phyloP scores from a whole-genome alignment of 2,329 filamentous ascomycete species.

The Aspergillus carbonarius region DNA sequence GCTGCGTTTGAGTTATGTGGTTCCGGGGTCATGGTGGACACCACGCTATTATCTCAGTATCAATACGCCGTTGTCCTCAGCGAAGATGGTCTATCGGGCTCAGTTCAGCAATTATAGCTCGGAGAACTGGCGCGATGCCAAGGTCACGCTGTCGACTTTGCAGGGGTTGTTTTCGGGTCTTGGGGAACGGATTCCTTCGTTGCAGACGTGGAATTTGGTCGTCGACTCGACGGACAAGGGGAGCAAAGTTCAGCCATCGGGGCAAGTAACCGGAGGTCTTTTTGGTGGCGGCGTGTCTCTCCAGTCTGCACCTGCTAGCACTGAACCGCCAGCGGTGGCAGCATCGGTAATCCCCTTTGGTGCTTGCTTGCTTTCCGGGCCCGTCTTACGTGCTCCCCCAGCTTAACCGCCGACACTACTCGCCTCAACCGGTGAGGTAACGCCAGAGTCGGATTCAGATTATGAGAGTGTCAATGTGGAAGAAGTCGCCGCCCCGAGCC shows the following conservation, averaged over 20 bases:
- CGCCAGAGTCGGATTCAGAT: neutral
- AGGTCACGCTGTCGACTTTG: slow-evolving; percentile 62
- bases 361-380: no score
- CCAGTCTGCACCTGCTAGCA: no score
- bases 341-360: no score
- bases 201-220: slow-evolving; percentile 59
- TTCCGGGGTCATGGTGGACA: slow-evolving; percentile 58
- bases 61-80: slow-evolving; percentile 56
- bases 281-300: no score
- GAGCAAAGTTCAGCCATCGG: slow-evolving; percentile 14
- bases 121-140: slow-evolving; percentile 63
- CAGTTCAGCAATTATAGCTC: slow-evolving; percentile 62
- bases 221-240: slow-evolving; percentile 31
- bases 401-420: neutral
- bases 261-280: no score
- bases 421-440: neutral
- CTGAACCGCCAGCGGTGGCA: no score
- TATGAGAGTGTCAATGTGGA: neutral
- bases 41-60: slow-evolving; percentile 64
- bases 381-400: neutral
- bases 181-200: slow-evolving; percentile 54
- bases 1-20: slow-evolving; percentile 60
- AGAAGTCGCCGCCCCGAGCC: no score
- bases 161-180: slow-evolving; percentile 60
- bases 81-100: slow-evolving; percentile 60